Conservation (phyloP, 257 asterid genomes). For the Pogostemon cablin region DNA sequence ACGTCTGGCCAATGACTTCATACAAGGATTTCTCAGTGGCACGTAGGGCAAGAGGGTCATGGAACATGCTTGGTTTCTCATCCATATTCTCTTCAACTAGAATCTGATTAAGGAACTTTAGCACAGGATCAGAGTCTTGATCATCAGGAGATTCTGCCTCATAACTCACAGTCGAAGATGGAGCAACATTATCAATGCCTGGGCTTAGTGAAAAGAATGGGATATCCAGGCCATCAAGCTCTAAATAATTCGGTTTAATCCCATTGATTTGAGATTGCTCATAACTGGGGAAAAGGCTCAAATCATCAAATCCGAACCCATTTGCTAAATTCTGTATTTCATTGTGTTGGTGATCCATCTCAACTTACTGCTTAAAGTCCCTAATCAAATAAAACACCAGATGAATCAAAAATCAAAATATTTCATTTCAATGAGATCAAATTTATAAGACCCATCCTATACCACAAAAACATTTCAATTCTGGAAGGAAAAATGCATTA, state of each 20-base stretch:
- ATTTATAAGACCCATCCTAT: constrained; percentile 1
- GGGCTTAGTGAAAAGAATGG: constrained; percentile 46
- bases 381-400: constrained; percentile 22
- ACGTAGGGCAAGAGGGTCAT: constrained; percentile 83
- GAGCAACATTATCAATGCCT: constrained; percentile 40
- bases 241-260: constrained; percentile 38
- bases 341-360: constrained; percentile 61
- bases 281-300: constrained; percentile 37
- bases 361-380: constrained; percentile 24
- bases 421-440: background rate
- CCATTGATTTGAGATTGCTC: constrained; percentile 55
- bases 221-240: constrained; percentile 49
- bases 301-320: constrained; percentile 48
- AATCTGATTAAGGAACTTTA: constrained; percentile 82
- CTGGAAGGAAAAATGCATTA: background rate
- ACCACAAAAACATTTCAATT: background rate
- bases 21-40: constrained; percentile 87
- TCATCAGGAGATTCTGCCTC: constrained; percentile 82
- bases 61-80: constrained; percentile 91
- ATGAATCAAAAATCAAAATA: background rate
- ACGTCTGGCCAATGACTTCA: constrained; percentile 72
- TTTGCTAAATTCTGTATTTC: constrained; percentile 38
- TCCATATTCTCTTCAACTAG: constrained; percentile 85
- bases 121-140: constrained; percentile 79
- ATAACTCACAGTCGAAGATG: constrained; percentile 55